Base-by-base conservation (phyloP, 1,139 yeast species). In the Blastobotrys raffinosifermentans region DNA sequence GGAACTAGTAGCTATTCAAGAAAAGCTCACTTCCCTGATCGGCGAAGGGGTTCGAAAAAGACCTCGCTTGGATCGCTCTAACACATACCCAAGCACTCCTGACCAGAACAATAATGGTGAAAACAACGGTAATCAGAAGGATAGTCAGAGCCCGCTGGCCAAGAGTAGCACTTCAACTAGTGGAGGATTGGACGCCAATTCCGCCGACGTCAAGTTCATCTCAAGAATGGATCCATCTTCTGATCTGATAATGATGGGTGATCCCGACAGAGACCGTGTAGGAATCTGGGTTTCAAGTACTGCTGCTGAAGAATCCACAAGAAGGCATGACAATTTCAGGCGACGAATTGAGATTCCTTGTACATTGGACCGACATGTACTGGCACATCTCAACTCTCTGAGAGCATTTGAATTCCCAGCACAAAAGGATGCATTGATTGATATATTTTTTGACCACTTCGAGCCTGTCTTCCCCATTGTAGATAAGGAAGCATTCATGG, bases 401-500 rank as follows among this genome's bases (percentile, higher is more conserved):
- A 36, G 34, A 2, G 81, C 83, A 3, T 78, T 79, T 49, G 64
- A 69, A 22, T 55, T 79, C 29, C 85, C 85, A 1, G 70, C 66
- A 17, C 61, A 76, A 19, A 68, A 77, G 31, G 64, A 67, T 43
- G 75, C 69, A 48, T 62, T 75, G 47, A 66, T 79, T 29, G 62
- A 73, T 32, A 63, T 71, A 23, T 80, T 68, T 54, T 80, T 80
- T 47, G 72, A 70, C 40, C 70, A 71, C 41, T 73, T 76, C 25
- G 77, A 77, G 36, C 79, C 80, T 1, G 54, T 74, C 32, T 71
- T 75, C 65, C 86, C 86, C 0, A 71, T 78, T 6, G 66, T 79
- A 26, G 72, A 77, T 25, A 38, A 42, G 19, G 31, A 20, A 4
- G 32, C 26, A 2, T 43, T 46, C 34, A 31, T 32, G n/a, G 23